Evolutionary conservation across 495 filamentous ascomycete species (phyloP), one percentile per base, ranked within the genome.

Genomic region (Penicillium bovifimosum): DNA sequence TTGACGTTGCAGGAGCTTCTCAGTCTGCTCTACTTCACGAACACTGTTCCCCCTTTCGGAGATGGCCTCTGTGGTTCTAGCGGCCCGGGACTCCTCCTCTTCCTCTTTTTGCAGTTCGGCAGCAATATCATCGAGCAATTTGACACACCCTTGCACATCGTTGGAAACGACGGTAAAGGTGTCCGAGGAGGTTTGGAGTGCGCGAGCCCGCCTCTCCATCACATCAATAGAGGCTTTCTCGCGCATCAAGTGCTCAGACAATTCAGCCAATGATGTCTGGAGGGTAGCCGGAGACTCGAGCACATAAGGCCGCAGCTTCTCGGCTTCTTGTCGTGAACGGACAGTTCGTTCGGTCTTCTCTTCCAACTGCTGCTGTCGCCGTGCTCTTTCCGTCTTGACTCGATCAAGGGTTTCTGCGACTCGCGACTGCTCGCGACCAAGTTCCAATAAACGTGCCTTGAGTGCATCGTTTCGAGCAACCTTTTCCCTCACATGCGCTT

Each of bases 181-280:
- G 68, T 96, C 91, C 6, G 85, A 84, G 16, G 86, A 91, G 3
- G 91, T 96, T 62, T 96, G 91, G n/a, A 98, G 75, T 5, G 91
- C 93, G 35, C 95, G 79, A 9, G 86, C 82, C 31, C 91, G 80
- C 48, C 87, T 84, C 64, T 97, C 95, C 46, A 96, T 81, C 2
- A 80, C 74, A 64, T 98, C 93, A 50, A 95, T 93, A 31, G 87
- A 84, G 9, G 81, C 75, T 56, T 91, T 92, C 56, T 97, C 91
- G 16, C 74, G 72, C 51, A 76, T 74, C 14, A 97, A 74, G 27
- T 80, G 86, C 64, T 87, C 85, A 45, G 80, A 88, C 35, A 97
- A 75, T 43, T 96, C 90, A 6, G 84, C 80, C 34, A 98, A 70
- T n/a, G 84, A 82, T 14, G 85, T 76, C 64, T 96, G 90, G 6